Conservation (phyloP, 2,329 filamentous ascomycete species). For the Calonectria honghensis region DNA sequence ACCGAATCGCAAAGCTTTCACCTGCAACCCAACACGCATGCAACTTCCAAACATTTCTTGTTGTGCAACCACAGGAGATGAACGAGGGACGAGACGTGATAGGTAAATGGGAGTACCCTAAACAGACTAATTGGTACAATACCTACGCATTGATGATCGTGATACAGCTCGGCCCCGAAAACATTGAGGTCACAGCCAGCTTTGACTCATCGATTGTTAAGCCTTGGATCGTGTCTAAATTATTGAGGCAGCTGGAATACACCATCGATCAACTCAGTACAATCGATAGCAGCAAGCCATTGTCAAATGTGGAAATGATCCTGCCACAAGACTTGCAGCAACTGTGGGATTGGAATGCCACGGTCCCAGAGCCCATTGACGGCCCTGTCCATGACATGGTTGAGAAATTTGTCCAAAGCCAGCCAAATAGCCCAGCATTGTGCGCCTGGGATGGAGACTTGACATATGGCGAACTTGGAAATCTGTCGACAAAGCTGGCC, state of each 20-base stretch:
- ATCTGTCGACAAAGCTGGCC: not conserved
- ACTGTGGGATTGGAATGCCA: conserved; percentile 41
- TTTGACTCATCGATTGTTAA: conserved; percentile 28
- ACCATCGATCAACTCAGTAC: conserved; percentile 31
- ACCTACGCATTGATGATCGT: conserved; percentile 32
- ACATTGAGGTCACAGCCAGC: conserved; percentile 15
- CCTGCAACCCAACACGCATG: not conserved
- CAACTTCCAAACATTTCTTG: conserved; percentile 40
- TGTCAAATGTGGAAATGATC: conserved; percentile 36
- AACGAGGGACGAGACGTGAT: not conserved
- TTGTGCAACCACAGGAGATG: conserved; percentile 30
- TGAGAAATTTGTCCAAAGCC: conserved; percentile 21
- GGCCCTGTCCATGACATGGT: conserved; percentile 45
- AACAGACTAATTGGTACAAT: conserved; percentile 6
- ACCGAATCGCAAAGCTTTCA: conserved; percentile 31
- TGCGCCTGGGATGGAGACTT: conserved; percentile 20
- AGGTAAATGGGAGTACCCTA: not conserved
- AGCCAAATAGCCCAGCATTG: not conserved
- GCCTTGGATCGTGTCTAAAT: not conserved
- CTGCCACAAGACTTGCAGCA: conserved; percentile 46
- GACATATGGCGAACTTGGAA: conserved; percentile 5
- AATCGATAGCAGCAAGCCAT: not conserved
- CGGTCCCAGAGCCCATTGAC: conserved; percentile 40
- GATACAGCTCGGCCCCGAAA: conserved; percentile 8
- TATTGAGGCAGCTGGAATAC: conserved; percentile 28